Percentiles rank a stretch among this genome's conserved stretches.
phyloP scores from a whole-genome alignment of 2,329 filamentous ascomycete species.

The Byssochlamys sp. region DNA sequence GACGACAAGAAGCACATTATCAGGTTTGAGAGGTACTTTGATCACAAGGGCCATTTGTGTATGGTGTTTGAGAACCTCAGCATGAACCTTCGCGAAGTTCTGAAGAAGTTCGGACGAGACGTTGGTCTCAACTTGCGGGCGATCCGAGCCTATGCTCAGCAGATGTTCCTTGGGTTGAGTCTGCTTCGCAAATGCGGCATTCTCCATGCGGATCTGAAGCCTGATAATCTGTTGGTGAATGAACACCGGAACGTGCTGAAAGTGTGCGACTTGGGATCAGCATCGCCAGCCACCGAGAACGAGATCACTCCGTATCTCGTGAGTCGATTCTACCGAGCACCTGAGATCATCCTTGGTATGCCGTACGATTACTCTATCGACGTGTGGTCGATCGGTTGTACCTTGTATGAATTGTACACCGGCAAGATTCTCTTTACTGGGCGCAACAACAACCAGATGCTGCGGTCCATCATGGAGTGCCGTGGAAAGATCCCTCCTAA shows the following conservation, averaged over 20 bases:
- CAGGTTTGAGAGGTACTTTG: conserved; percentile 75
- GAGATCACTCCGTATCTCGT: conserved; percentile 92
- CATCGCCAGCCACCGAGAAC: conserved; percentile 79
- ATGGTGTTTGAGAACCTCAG: conserved; percentile 93
- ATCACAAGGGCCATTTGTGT: conserved; percentile 89
- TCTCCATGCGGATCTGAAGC: conserved; percentile 91
- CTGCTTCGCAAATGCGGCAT: conserved; percentile 87
- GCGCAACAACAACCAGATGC: conserved; percentile 95
- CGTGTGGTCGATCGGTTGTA: conserved; percentile 97
- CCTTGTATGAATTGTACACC: conserved; percentile 90
- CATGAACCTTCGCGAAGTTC: conserved; percentile 82
- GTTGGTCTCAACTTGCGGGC: conserved; percentile 83
- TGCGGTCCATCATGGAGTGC: conserved; percentile 90
- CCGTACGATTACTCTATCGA: conserved; percentile 89
- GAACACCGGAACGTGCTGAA: conserved; percentile 77
- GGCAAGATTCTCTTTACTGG: conserved; percentile 95
- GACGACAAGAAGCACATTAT: conserved; percentile 89
- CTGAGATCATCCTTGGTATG: conserved; percentile 95
- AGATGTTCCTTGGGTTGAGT: conserved; percentile 82
- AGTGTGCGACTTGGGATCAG: conserved; percentile 93
- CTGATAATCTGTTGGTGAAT: conserved; percentile 91
- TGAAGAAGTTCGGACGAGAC: conserved; percentile 92
- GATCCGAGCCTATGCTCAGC: conserved; percentile 79
- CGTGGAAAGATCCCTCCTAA: conserved; percentile 86
- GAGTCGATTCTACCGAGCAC: conserved; percentile 92